Evolutionary conservation across 1,284 basidiomycete species (phyloP).

Genomic region (Ganoderma lucidum): DNA sequence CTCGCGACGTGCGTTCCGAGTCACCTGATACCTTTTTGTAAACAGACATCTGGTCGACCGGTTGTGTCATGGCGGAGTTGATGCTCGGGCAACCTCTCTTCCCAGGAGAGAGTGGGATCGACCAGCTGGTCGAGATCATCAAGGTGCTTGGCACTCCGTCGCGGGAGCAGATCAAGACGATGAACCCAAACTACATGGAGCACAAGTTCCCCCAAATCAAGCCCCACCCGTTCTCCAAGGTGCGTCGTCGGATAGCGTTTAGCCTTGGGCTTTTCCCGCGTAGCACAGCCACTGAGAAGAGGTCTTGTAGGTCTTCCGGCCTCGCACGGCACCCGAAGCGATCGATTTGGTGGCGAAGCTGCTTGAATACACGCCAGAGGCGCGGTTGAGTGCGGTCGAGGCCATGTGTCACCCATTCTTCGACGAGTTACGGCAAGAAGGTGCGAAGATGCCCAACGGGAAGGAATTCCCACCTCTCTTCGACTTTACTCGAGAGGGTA

Average conservation of each 20-base stretch:
- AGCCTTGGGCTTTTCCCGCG: background rate
- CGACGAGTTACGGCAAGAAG: constrained; percentile 92
- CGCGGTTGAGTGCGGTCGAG: constrained; percentile 91
- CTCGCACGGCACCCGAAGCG: constrained; percentile 94
- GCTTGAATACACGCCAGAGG: constrained; percentile 96
- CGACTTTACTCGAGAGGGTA: constrained; percentile 96
- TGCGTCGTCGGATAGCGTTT: constrained; percentile 41
- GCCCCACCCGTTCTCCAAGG: constrained; percentile 95
- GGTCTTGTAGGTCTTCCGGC: constrained; percentile 88
- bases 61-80: constrained; percentile 99
- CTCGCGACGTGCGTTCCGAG: background rate
- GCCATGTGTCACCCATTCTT: constrained; percentile 98
- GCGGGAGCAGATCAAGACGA: constrained; percentile 99
- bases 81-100: constrained; percentile 99
- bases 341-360: constrained; percentile 96
- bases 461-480: constrained; percentile 95
- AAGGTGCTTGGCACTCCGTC: constrained; percentile 99
- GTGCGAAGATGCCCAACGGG: constrained; percentile 95
- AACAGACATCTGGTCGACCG: constrained; percentile 98
- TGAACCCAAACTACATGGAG: constrained; percentile 99
- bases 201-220: constrained; percentile 99
- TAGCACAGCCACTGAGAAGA: constrained; percentile 23
- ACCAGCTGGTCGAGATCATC: constrained; percentile 99
- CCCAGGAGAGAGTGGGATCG: constrained; percentile 99
- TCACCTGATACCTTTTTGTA: constrained; percentile 14